Evolutionary conservation across 805 yeast genomes (phyloP), one percentile per base, ranked within the genome.

Genomic region (Nakazawaea populi): DNA sequence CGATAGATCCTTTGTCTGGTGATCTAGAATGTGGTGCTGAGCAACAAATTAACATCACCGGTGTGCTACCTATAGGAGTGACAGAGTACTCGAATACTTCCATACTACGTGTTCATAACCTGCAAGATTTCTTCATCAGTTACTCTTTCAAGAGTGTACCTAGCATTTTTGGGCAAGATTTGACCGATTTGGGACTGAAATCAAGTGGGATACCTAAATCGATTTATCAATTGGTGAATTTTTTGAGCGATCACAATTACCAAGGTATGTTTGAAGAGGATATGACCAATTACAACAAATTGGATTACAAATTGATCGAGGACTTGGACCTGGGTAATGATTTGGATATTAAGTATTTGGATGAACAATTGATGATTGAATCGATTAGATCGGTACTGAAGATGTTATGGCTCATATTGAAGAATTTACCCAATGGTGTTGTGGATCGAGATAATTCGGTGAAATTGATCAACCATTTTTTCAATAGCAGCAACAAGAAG

Each of bases 371-470:
- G 34, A 46, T 18, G 62, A 61, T 45, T 43, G 63, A 63, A 4
- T 56, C 7, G 38, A 48, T 57, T 14, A 54, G 51, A 18, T 64
- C 64, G 1, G 64, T 65, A 14, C 54, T 63, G 9, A 52, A 64
- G 42, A 64, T 67, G 1, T 52, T 68, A 32, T 18, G 61, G 2
- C 45, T 65, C 1, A 47, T 74, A 11, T 53, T 74, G 52, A 57
- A 63, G 28, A 64, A 65, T 42, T 48, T 73, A 4, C 68, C 70
- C 39, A 76, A 73, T 18, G 74, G 77, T 5, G 65, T 74, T n/a
- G 64, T 74, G 8, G 66, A 74, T 42, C 56, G 54, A 12, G 70
- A 63, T 47, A 58, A 64, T 29, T 53, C 69, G 2, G 40, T 39
- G 29, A 36, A 42, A 12, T 27, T 55, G 18, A 42, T 52, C 14